Evolutionary conservation across 108 stramenopile species (phyloP), one percentile per base, ranked within the genome.

Genomic region (Phaeodactylum tricornutum): DNA sequence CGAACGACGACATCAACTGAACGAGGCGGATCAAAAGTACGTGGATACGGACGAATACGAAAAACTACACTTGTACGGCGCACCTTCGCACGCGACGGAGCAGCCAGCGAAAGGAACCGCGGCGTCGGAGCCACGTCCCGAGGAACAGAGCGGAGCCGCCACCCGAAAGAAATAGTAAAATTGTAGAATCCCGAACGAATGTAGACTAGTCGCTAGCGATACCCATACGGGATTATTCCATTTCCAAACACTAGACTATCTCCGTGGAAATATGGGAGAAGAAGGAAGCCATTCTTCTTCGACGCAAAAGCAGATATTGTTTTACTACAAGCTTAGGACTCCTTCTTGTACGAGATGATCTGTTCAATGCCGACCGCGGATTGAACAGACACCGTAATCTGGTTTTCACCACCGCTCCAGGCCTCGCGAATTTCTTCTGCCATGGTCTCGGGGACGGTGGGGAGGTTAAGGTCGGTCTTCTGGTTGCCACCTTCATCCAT

Each of bases 401-500:
- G 57, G 71, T 88, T 88, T 53, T 90, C 93, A 55, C 94, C 98
- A 31, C 76, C 94, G 23, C 62, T 63, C 79, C 95, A 97, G n/a
- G 84, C 82, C 35, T 73, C 81, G 52, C 82, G 81, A 73, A 99
- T 97, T 47, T 97, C 81, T 28, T 94, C 53, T 21, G 84, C 96
- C 77, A 98, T 77, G 22, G 43, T 75, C 15, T 94, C 93, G 29
- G 96, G 96, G 67, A 55, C 68, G 14, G 67, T 50, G 47, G 98
- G 98, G 45, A 98, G 90, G 67, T 94, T 92, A 34, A 98, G 57
- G 71, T 97, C 97, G 43, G 93, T 93, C 87, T 95, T 95, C 69
- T 93, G 89, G 70, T 96, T 94, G 38, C 96, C 98, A 33, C 47
- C 89, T 72, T 96, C 98, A 71, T 95, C 88, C 84, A 95, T 92